Conservation (phyloP, 228 moss, liverwort and hornwort species). For the Sphagnum magellanicum region DNA sequence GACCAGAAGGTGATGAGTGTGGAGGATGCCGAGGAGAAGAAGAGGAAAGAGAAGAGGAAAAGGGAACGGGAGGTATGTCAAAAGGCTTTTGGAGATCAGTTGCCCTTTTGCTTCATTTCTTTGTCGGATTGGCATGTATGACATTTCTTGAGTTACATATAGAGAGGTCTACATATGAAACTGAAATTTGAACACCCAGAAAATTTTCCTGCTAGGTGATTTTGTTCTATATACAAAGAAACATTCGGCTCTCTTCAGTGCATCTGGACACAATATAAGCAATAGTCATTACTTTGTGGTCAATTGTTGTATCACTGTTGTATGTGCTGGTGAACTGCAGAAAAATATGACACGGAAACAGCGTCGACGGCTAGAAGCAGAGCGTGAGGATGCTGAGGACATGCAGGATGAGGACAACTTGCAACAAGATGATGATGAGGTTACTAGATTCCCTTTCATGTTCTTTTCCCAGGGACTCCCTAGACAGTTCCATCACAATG, state of each 20-base stretch:
- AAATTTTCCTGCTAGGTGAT: no score
- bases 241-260: no score
- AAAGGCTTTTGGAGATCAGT: not conserved
- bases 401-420: conserved; percentile 12
- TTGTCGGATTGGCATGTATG: not conserved
- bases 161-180: no score
- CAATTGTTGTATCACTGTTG: no score
- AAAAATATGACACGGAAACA: conserved; percentile 81
- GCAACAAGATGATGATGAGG: conserved; percentile 38
- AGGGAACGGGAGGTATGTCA: conserved; percentile 68
- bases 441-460: not conserved
- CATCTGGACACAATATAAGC: no score
- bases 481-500: not conserved
- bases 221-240: no score
- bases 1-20: conserved; percentile 33
- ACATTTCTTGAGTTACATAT: no score
- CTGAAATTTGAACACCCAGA: no score
- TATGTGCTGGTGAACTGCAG: conserved; percentile 18
- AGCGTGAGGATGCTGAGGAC: conserved; percentile 63
- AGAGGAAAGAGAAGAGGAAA: conserved; percentile 73
- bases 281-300: no score
- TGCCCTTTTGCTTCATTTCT: not conserved
- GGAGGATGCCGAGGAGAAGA: conserved; percentile 73
- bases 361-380: conserved; percentile 84
- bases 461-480: not conserved